Percentiles rank a stretch among this genome's conserved stretches.
phyloP scores from a whole-genome alignment of 306 rosid species.

The Acacia melanoxylon region DNA sequence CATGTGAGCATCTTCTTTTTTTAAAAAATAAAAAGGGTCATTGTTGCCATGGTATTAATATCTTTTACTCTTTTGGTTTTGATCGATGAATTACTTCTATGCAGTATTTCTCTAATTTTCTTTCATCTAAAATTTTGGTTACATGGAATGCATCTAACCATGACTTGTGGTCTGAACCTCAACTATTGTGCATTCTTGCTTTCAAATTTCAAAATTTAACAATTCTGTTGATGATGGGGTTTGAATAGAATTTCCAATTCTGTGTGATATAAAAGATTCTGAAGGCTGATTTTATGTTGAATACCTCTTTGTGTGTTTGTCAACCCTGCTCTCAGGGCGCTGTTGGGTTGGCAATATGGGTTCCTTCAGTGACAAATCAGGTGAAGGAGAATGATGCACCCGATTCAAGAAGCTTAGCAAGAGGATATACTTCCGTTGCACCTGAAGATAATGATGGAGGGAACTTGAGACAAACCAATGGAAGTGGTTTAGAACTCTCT shows the following conservation, averaged over 20 bases:
- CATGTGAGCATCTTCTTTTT: neutral
- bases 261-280: neutral
- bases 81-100: neutral
- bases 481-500: conserved; percentile 64
- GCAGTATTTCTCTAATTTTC: neutral
- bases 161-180: conserved; percentile 23
- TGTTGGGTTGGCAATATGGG: conserved; percentile 99
- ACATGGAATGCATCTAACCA: conserved; percentile 16
- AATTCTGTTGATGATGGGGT: neutral
- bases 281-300: conserved; percentile 13
- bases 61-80: conserved; percentile 9
- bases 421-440: conserved; percentile 70
- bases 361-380: conserved; percentile 89
- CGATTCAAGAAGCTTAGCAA: conserved; percentile 52
- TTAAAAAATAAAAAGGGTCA: neutral
- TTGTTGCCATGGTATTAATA: conserved; percentile 5
- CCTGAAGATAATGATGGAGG: conserved; percentile 53
- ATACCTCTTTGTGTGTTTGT: conserved; percentile 1
- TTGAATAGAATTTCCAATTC: neutral
- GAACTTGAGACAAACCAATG: conserved; percentile 48
- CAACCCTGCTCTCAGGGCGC: conserved; percentile 68
- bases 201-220: neutral
- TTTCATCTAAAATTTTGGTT: conserved; percentile 26
- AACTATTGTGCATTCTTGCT: conserved; percentile 6
- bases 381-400: conserved; percentile 63